These are phyloP conservation scores for Quercus rubra DNA, from an alignment of 306 rosid genomes.

Conservation along the genomic window DNA sequence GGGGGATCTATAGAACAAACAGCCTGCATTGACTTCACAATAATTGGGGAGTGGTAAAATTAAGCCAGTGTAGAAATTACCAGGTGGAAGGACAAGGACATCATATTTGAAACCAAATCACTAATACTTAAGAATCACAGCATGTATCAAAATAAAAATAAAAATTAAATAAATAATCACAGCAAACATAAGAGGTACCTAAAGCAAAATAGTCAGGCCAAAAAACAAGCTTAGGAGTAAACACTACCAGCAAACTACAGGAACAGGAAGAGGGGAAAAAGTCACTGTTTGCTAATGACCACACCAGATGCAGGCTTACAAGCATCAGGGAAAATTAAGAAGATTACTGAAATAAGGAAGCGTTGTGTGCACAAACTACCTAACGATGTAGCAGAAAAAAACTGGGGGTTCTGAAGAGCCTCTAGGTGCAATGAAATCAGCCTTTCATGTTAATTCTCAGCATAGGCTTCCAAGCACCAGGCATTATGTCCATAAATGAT, in stretches of 20 bases:
- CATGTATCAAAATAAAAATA: neutral
- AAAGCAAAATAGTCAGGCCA: neutral
- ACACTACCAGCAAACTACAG: neutral
- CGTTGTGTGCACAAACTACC: neutral
- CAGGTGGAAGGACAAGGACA: no score
- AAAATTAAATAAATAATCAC: no score
- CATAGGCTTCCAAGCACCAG: neutral
- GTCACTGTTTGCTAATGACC: no score
- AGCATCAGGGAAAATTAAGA: neutral
- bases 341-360: neutral
- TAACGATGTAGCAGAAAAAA: neutral
- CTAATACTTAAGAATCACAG: no score
- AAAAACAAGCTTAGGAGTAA: neutral
- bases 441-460: neutral
- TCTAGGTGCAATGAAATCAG: neutral
- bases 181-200: no score
- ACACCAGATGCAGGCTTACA: neutral
- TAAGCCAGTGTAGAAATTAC: neutral
- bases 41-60: neutral
- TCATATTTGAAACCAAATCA: no score
- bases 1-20: no score
- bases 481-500: neutral
- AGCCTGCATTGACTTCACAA: neutral
- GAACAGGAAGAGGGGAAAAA: no score
- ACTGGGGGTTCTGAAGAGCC: neutral